Base-by-base conservation (phyloP, 352 stramenopile genomes). In the Peronosclerospora sorghi region DNA sequence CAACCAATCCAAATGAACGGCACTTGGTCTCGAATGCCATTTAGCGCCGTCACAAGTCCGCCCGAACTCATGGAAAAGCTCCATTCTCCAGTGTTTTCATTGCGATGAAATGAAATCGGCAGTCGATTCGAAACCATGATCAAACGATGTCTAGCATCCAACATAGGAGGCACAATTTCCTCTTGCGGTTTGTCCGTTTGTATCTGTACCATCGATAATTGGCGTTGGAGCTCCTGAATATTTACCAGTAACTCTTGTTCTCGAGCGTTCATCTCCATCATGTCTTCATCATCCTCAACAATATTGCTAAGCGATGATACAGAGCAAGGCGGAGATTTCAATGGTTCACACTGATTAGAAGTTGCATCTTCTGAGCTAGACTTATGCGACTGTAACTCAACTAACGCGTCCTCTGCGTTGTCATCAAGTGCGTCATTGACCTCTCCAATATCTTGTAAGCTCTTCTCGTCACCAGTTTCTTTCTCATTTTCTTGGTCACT, bases 1-100 rank as follows among this genome's bases (percentile, higher is more conserved):
- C 85, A 96, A 17, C 85, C 85, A 32, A 96, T 91, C 85, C 85
- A 96, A 38, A 95, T 71, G 51, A 95, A 94, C 29, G 86, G 75
- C 48, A 95, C 74, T 51, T 95, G 66, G 36, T 94, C 75, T 24
- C 82, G 78, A 35, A 87, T 86, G 21, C 78, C 78, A 34, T 95
- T 90, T 8, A 95, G 48, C n/a, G 83, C 82, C 13, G 82, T 95
- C 36, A 95, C 83, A 4, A 95, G 57, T 0, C 85, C 82, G 3
- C 85, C 85, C 2, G 77, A 93, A 35, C 73, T 89, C 83, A 95
- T 95, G 12, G 61, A 65, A 50, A 95, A 95, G 24, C 55, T 82
- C 76, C 74, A 91, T 45, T 93, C 76, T 2, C 78, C 85, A 2
- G 81, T 95, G 2, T 63, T 57, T 50, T 91, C 70, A 32, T 95